Conservation (phyloP, 352 stramenopile genomes). For the Pythium aquatile region DNA sequence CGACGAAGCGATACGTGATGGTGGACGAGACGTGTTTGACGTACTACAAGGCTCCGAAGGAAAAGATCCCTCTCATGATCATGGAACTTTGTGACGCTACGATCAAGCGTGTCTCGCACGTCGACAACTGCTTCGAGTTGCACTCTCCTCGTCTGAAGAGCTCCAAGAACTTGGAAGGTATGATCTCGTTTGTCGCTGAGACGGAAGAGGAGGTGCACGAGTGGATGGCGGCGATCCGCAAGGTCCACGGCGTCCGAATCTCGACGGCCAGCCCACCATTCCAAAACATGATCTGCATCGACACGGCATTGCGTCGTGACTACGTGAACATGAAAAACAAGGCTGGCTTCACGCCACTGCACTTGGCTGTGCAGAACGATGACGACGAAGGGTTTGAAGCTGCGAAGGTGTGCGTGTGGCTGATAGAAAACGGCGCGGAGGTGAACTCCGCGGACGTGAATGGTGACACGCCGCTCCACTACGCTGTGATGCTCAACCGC, state of each 20-base stretch:
- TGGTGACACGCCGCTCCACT: conserved; percentile 86
- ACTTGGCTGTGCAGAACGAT: conserved; percentile 83
- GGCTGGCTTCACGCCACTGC: conserved; percentile 71
- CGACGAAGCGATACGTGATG: conserved; percentile 87
- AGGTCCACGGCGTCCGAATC: conserved; percentile 80
- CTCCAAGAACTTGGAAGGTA: conserved; percentile 77
- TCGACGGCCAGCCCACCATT: conserved; percentile 65
- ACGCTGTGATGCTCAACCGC: conserved; percentile 77
- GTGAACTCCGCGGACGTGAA: conserved; percentile 74
- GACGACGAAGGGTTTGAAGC: conserved; percentile 89
- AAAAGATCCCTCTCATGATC: conserved; percentile 84
- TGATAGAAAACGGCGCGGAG: conserved; percentile 85
- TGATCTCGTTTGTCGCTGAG: conserved; percentile 84
- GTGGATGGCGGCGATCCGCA: conserved; percentile 86
- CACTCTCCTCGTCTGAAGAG: conserved; percentile 81
- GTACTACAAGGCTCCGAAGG: conserved; percentile 85
- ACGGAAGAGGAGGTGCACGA: conserved; percentile 83
- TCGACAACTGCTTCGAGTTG: conserved; percentile 86
- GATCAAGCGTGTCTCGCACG: conserved; percentile 79
- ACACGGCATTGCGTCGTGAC: conserved; percentile 71
- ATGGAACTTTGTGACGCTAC: conserved; percentile 79
- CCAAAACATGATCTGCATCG: conserved; percentile 90
- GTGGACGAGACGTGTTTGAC: conserved; percentile 82
- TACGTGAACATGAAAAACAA: conserved; percentile 90
- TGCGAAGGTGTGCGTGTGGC: conserved; percentile 83